Evolutionary conservation across 768 basidiomycete genomes (phyloP), one percentile per base, ranked within the genome.

Genomic region (Phlebiopsis flavidoalba): DNA sequence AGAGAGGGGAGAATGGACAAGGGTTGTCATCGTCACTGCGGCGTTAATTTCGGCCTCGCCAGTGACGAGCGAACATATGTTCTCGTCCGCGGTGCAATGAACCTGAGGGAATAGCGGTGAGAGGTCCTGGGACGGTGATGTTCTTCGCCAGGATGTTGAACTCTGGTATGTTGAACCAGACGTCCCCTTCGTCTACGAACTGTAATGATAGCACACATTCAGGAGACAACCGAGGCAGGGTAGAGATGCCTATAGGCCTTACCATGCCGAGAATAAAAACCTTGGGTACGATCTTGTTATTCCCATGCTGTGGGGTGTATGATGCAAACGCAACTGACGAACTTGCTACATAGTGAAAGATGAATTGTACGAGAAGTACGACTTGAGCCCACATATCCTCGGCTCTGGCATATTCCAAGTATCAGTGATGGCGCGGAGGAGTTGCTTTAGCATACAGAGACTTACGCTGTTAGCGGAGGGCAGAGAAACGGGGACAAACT

Each of bases 11-110:
- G 74, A 69, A 50, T 72, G 65, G 11, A 74, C 62, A 49, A 79
- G 66, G 0, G 79, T 71, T 26, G 71, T 64, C 47, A 75, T 69
- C 3, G 61, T 31, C 15, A 48, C 19, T 3, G 77, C 77, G 0
- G 79, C 77, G 63, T 80, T 79, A 67, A 80, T 79, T 66, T 79
- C 78, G 33, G 55, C 71, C 60, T 76, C 73, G 3, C 74, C 76
- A 2, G 75, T 75, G 19, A 70, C 73, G 14, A 77, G 60, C 35
- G 75, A 72, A 60, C 79, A 80, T 36, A 77, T 70, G 10, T 63
- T 57, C 1, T 72, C 74, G 22, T 68, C 63, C 26, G 43, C 36
- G 11, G 76, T 72, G 63, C 79, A 79, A 31, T 73, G 72, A 11
- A 70, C 71, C 47, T 75, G 58, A 3, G 77, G 78, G 67, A 65